Evolutionary conservation across 805 yeast genomes (phyloP), one percentile per base, ranked within the genome.

Genomic region (Candida maltosa): DNA sequence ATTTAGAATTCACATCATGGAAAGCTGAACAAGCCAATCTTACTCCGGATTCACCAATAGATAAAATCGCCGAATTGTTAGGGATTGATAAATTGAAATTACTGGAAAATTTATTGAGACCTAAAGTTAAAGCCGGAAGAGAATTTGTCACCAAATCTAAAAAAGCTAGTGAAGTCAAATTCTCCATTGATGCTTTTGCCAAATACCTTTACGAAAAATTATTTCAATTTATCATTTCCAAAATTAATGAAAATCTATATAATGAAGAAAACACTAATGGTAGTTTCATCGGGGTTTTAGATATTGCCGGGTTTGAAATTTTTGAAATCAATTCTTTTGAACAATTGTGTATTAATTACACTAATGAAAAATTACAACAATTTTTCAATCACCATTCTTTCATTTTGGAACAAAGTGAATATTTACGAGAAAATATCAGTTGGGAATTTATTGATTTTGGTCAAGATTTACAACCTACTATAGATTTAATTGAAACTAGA

Each of bases 371-470:
- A 41, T 57, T 76, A 24, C 82, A 76, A 48, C 81, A 76, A 45
- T 76, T 73, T 40, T 76, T 76, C 60, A 76, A 76, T 49, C 82
- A 76, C 48, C 81, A 76, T 48, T 73, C 77, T 48, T 76, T 76
- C 49, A 77, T 75, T 10, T 56, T 76, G 31, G 82, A 76, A 50
- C 82, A 76, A 51, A 74, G 76, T 42, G 82, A 76, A 48, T 76
- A 76, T 41, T 48, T 76, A 35, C 62, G 76, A 35, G 82, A 76
- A 51, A 76, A 76, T 34, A 76, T 76, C 30, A 73, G 73, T 42
- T 76, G 82, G 82, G 72, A 75, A 40, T 91, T 82, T 47, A 83
- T 91, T 32, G 98, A 93, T 55, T 93, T 88, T 61, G 98, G 98
- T 11, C 84, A 82, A 41, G 97, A 93, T 56, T 68, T 93, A 37